These are phyloP conservation scores for Kuraishia floccosa DNA, from an alignment of 805 yeast species.

Conservation along the genomic window DNA sequence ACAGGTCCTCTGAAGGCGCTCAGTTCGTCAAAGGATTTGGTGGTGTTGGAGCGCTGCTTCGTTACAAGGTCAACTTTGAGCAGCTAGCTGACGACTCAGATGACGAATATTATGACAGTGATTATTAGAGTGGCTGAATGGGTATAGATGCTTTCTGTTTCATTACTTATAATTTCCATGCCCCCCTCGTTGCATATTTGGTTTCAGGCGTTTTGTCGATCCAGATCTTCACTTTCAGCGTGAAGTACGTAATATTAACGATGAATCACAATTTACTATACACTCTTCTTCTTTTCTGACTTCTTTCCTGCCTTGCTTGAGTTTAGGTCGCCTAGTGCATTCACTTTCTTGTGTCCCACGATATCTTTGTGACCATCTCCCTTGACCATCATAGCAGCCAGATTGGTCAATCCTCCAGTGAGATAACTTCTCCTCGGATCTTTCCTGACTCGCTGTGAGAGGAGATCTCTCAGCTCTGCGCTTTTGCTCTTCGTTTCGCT, in stretches of 20 bases:
- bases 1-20: conserved; percentile 95
- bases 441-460: conserved; percentile 46
- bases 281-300: conserved; percentile 4
- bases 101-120: conserved; percentile 74
- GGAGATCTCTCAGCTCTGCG: conserved; percentile 39
- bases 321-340: conserved; percentile 61
- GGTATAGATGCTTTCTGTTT: not conserved
- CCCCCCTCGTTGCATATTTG: not conserved
- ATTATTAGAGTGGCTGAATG: conserved; percentile 15
- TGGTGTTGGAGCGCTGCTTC: conserved; percentile 94
- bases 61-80: conserved; percentile 96
- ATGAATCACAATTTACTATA: not conserved
- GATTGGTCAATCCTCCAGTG: conserved; percentile 67
- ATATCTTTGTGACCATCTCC: conserved; percentile 50
- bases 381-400: conserved; percentile 66
- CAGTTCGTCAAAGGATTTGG: conserved; percentile 98
- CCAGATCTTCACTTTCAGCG: not conserved
- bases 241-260: conserved; percentile 1
- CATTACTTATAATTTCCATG: not conserved
- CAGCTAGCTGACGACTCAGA: conserved; percentile 84
- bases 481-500: conserved; percentile 34
- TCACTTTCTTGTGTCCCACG: conserved; percentile 55
- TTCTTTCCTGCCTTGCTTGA: conserved; percentile 17
- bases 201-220: conserved; percentile 1
- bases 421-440: conserved; percentile 60